Base-by-base conservation (phyloP, 2,329 filamentous ascomycete species). In the Colletotrichum falcatum region DNA sequence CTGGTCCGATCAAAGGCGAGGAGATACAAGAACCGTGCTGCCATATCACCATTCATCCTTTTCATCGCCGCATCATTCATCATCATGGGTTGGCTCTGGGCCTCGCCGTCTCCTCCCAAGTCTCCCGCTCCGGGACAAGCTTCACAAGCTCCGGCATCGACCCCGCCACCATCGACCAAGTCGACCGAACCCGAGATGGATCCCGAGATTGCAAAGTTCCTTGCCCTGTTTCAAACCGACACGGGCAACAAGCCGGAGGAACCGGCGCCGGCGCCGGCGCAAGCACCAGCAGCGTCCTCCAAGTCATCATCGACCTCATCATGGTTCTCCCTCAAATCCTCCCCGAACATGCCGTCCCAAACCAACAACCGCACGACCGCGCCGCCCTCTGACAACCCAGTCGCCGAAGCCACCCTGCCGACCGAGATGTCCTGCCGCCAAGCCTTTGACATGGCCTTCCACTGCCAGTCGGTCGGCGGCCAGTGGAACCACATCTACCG, bases 401-500 rank as follows among this genome's bases (percentile, higher is more conserved):
- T 92, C 69, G 88, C 90, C 74, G 89, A 93, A 74, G 89, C 90
- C 73, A 85, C 94, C 61, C 92, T 96, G 72, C 94, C 94, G 0
- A 90, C 90, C 51, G 89, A 87, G 62, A 96, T 98, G 91, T 95
- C 92, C 77, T 98, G 96, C 85, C 92, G 93, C 61, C 87, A 91
- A 72, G 92, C 94, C 75, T 98, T 99, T 83, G 96, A 99, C 84
- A 88, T 90, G 73, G 95, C 95, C 70, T 98, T 95, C 88, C 94
- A 95, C 85, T 99, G 96, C 87, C 93, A 96, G 79, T 94, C 92
- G 0, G 86, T 97, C 11, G 95, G 94, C 63, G 94, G 95, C 0
- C 95, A 98, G 80, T 97, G 95, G 86, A 94, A 93, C 77, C 90
- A 94, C 77, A 88, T 98, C 46, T 99, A 98, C 85, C 92, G 96